Evolutionary conservation across 257 asterid genomes (phyloP).

Genomic region (Ilex aquifolium): DNA sequence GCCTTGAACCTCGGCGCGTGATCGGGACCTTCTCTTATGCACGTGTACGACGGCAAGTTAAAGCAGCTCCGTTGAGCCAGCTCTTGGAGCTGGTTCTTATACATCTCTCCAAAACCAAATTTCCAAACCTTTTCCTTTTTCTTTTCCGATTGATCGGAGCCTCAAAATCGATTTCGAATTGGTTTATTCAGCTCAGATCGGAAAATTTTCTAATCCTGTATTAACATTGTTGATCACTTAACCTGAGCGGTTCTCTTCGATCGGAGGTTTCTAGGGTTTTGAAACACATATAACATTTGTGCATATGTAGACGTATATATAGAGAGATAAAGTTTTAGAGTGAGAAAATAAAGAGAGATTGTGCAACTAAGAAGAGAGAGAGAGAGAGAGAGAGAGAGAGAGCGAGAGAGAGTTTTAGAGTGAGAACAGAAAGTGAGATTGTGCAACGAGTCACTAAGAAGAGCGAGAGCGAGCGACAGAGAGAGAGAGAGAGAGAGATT

Average conservation of each 20-base stretch:
- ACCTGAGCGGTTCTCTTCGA: neutral
- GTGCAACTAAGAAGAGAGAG: neutral
- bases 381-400: neutral
- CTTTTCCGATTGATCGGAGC: neutral
- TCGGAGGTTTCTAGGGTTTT: neutral
- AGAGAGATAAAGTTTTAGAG: neutral
- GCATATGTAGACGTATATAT: neutral
- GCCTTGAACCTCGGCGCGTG: slow-evolving; percentile 5
- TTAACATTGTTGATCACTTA: neutral
- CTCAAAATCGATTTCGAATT: neutral
- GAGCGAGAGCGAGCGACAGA: neutral
- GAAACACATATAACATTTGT: neutral
- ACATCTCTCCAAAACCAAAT: neutral
- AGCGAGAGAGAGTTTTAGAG: neutral
- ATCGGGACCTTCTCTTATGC: slow-evolving; percentile 4
- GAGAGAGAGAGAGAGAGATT: neutral
- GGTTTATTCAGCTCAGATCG: neutral
- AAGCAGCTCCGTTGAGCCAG: slow-evolving; percentile 5
- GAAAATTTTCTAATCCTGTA: neutral
- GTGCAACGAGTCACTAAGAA: neutral
- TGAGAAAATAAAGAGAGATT: neutral
- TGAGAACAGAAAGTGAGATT: neutral
- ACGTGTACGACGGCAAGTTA: slow-evolving; percentile 1
- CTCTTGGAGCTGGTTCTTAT: slow-evolving; percentile 2
- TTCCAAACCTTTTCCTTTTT: neutral